phyloP scores from a whole-genome alignment of 139 green algal genomes.

The Chlamydomonas incerta region DNA sequence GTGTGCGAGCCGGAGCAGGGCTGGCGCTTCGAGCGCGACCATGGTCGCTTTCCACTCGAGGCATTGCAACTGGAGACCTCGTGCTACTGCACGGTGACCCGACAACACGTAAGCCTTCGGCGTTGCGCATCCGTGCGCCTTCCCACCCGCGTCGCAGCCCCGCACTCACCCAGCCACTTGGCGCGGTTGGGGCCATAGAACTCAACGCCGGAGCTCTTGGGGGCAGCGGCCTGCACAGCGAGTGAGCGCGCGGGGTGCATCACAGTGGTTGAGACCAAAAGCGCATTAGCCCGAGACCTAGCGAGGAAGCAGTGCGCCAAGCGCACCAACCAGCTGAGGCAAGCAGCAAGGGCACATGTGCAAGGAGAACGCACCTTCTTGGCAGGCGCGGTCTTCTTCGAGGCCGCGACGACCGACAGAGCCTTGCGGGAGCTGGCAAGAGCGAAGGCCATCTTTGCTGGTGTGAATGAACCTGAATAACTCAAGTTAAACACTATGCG shows the following conservation, averaged over 20 bases:
- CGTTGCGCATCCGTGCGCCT: not conserved
- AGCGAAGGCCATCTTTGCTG: slow-evolving; percentile 24
- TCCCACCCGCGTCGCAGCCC: not conserved
- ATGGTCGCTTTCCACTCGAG: too few species aligned
- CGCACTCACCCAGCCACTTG: slow-evolving; percentile 68
- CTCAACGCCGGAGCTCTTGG: slow-evolving; percentile 52
- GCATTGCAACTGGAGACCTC: too few species aligned
- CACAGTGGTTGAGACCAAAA: not conserved
- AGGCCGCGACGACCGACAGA: slow-evolving; percentile 23
- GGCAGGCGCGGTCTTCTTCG: slow-evolving; percentile 31
- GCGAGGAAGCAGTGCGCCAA: not conserved
- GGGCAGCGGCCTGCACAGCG: not conserved
- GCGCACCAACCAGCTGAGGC: too few species aligned
- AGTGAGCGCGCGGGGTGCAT: not conserved
- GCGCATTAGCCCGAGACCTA: not conserved
- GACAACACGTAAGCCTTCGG: too few species aligned
- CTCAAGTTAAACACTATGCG: too few species aligned
- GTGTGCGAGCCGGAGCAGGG: too few species aligned
- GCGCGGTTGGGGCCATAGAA: slow-evolving; percentile 76
- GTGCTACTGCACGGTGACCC: too few species aligned
- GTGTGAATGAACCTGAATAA: too few species aligned
- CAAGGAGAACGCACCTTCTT: not conserved
- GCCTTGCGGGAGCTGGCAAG: slow-evolving; percentile 26
- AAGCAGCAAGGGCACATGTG: not conserved
- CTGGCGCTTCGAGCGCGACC: too few species aligned